Evolutionary conservation across 23 red algal species (phyloP), one percentile per base, ranked within the genome.

Genomic region (Gracilaria vermiculophylla): DNA sequence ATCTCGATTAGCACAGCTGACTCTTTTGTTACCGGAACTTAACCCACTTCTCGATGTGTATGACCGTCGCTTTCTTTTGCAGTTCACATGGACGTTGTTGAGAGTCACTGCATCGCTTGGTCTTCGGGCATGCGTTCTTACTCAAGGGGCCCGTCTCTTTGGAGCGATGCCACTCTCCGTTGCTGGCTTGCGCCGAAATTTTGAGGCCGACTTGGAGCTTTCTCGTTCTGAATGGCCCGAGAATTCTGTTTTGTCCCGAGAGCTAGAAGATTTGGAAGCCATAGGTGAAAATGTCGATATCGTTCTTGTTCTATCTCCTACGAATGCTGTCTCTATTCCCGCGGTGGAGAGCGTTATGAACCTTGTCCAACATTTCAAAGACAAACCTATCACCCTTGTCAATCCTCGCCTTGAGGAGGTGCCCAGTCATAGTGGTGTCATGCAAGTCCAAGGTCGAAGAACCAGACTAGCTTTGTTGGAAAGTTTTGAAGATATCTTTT

Each of bases 41-140:
- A 86, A 97, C 32, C 89, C 94, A 16, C 61, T 41, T 12, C 81
- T 97, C 20, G 94, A 97, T 62, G 86, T 97, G 17, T 97, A 93
- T 77, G 94, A 97, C 77, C 90, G 94, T n/a, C 85, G 94, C 35
- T 97, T 97, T 48, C 69, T 97, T 1, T 76, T 97, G 19, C 41
- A 64, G 44, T 43, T 93, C 49, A 40, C 78, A 27, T 97, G 88
- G 88, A 88, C 71, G 21, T 23, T 97, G 20, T 15, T 86, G 3
- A 34, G 51, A 47, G 80, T 93, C 5, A 75, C 53, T 15, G 21
- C 64, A 37, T 72, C 75, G 45, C 37, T 52, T 34, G 39, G 51
- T 10, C 29, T 79, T 7, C 82, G 73, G 17, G 77, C 86, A 12
- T 71, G 80, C 34, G 70, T 97, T n/a, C 67, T 86, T 16, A 75